Base-by-base conservation (phyloP, 257 asterid genomes). In the Primulina eburnea region DNA sequence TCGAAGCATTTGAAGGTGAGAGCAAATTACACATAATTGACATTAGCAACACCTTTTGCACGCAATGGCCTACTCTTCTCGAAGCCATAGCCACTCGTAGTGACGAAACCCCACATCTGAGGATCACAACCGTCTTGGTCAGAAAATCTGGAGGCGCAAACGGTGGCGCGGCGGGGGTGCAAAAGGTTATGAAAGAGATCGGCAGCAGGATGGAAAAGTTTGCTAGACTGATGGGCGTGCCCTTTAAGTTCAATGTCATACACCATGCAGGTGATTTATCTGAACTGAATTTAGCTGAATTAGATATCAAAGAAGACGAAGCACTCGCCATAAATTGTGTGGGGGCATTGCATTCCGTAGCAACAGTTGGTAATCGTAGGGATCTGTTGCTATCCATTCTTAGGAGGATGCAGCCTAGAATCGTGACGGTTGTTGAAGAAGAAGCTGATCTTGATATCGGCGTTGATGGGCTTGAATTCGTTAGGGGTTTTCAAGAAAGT, bases 211-310 rank as follows among this genome's bases (percentile, higher is more conserved):
- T 94, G 97, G 99, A 94, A 60, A 94, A 94, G 18, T 94, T 94
- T 33, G 99, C 97, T 0, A 74, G 99, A 35, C 90, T 94, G 7
- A 94, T 94, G 99, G 99, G 99, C 0, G 99, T 94, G 5, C 99
- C 99, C 0, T 94, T 88, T 59, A 82, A 79, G 18, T 94, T 91
- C 70, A 82, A 76, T 34, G 83, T 82, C 17, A 63, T 90, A 4
- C 93, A 89, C 72, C 99, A 94, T 58, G 69, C 58, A 5, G 97
- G 97, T 1, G 96, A 94, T 33, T 68, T 94, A 17, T 87, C 99
- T 8, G 96, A 86, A 8, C 30, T 94, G 52, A 81, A 86, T 68
- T 65, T 89, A 12, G 34, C 68, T 0, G 90, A 78, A 12, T 43
- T 91, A 73, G 95, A 84, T 0, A 71, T 91, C 5, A 82, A 71